Evolutionary conservation across 1,284 basidiomycete genomes (phyloP), one percentile per base, ranked within the genome.

Genomic region (Malassezia restricta): DNA sequence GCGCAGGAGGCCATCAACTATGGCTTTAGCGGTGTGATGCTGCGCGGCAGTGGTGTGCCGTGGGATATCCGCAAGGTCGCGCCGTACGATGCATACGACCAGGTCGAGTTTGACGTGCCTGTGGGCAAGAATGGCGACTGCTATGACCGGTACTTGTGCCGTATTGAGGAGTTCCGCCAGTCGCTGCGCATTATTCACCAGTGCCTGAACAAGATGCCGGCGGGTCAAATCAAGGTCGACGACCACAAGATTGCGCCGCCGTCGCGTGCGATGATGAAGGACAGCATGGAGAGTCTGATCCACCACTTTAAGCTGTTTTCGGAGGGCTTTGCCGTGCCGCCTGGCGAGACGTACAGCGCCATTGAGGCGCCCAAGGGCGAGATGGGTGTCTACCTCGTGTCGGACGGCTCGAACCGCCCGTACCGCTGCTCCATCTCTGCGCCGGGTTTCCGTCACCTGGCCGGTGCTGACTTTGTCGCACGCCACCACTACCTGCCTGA

Each of bases 291-390:
- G 77, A 83, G 85, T 11, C 80, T 95, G 60, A 95, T 96, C 67
- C 91, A 96, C 76, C 92, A 98, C 78, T 98, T 98, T 79, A 96
- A 96, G 80, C 66, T 73, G 65, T 96, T 92, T 79, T 89, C 85
- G 51, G 91, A 98, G 76, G 92, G 92, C 17, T 98, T 89, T 78
- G 86, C 60, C 29, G 92, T 96, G n/a, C 92, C 92, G 14, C 86
- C 91, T 31, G 80, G 92, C 31, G 92, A 98, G 78, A 98, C 92
- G 0, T 98, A 98, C 78, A 83, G 82, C 49, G 89, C 92, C 5
- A 96, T 98, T 65, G 92, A 98, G 77, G 92, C 92, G 15, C 92
- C 91, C 51, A 98, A 98, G 78, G 91, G 91, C 57, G 90, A 96
- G 77, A 96, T 96, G 91, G 74, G 71, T 27, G 70, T 73, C 44